Evolutionary conservation across 2,329 filamentous ascomycete species (phyloP), one percentile per base, ranked within the genome.

Genomic region (Neofusicoccum laricinum): DNA sequence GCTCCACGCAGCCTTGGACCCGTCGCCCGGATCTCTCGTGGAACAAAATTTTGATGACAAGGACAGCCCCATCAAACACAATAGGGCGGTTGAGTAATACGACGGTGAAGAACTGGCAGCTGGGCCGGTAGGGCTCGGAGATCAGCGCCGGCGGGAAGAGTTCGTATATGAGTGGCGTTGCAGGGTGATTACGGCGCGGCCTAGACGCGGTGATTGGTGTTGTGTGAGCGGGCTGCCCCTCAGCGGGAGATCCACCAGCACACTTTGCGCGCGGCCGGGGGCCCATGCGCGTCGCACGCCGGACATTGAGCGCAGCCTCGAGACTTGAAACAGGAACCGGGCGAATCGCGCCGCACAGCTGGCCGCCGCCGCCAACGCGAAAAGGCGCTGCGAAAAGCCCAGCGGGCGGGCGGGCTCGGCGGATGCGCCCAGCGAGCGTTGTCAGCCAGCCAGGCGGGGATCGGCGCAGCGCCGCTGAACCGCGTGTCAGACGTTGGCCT

Each of bases 81-180:
- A 48, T 48, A 25, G 36, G 40, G 19, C 36, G 38, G 30, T 55
- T 55, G 51, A 41, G 38, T 58, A 48, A 46, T 59, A 59, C 55
- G 55, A 59, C 25, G 53, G 40, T 59, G 55, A 59, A 59, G 55
- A 59, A 59, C 15, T 19, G 30, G 25, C 41, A 43, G 55, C 40
- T 17, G 53, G n/a, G 38, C 25, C 53, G 53, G 55, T 46, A 59
- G 55, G 55, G 55, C 55, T 59, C 55, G 55, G 55, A 59, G 55
- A 59, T 59, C 55, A 36, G 55, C 55, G 55, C 40, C 55, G 41
- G 17, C 41, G 21, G 30, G n/a, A 59, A 34, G 30, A 34, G 55
- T 30, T 59, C 55, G 36, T 59, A 46, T 59, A 59, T 59, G 41
- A 59, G 41, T 59, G 55, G 46, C 55, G 55, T 59, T 59, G 55